Evolutionary conservation across 208 protist genomes (phyloP), one percentile per base, ranked within the genome.

Genomic region (Naegleria lovaniensis): DNA sequence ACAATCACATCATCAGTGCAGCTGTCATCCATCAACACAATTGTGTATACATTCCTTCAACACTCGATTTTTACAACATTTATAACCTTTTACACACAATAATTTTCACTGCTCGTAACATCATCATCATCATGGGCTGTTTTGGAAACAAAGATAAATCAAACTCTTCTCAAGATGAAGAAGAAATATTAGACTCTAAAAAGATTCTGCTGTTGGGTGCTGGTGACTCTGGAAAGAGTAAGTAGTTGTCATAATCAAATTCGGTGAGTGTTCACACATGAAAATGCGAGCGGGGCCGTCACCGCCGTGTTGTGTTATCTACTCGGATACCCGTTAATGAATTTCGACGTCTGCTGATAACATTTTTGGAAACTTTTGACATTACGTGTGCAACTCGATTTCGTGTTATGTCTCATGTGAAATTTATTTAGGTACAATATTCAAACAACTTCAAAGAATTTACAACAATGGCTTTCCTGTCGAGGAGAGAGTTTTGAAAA

Each of bases 401-500:
- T 48, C 43, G 7, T 48, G 1, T 48, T 48, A 7, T 7, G 43
- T 9, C 7, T 48, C 43, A 48, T 48, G 7, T 48, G 7, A 22
- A 4, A 67, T 22, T 38, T 91, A 93, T 15, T 88, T 94, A 92
- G 91, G 90, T 39, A 95, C 94, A 38, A 92, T 95, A 40, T 91
- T 93, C 91, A 95, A 95, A 91, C 94, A 95, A 91, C 94, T 95
- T 92, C 91, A 94, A 55, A 95, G 95, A 76, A 94, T 95, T 87
- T 76, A 91, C 90, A 83, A 92, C 58, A 83, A 91, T 83, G 90
- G 67, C 5, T 88, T 59, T 38, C 22, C 76, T 1, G 25, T 7
- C 25, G 40, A 91, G 25, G 90, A 91, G 33, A n/a, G 90, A 59
- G 1, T 25, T 40, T 5, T 38, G 13, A 25, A 58, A 22, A 83